Conservation (phyloP, 2,329 filamentous ascomycete species). For the Claviceps sp. region DNA sequence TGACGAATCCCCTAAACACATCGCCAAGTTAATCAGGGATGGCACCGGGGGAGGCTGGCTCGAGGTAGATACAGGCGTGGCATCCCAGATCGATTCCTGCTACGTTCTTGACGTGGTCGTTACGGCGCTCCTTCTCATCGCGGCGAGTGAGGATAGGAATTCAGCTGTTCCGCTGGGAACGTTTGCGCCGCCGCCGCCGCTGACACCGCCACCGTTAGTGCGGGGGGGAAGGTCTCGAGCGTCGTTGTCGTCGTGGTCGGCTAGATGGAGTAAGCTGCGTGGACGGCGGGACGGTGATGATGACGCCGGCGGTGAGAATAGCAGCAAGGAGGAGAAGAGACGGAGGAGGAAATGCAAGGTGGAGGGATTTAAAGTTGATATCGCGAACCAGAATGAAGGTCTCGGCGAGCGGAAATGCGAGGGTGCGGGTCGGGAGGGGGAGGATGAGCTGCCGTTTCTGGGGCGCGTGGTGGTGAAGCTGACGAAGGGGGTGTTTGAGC, state of each 20-base stretch:
- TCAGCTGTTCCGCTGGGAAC: conserved; percentile 28
- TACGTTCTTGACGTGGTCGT: conserved; percentile 51
- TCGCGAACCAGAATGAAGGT: conserved; percentile 47
- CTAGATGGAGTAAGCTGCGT: conserved; percentile 17
- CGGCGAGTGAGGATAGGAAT: conserved; percentile 41
- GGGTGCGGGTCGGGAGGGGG: conserved; percentile 18
- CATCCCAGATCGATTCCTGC: conserved; percentile 44
- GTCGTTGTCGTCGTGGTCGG: conserved; percentile 6
- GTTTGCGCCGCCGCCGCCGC: conserved; percentile 44
- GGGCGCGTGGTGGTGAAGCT: conserved; percentile 36
- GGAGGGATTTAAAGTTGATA: conserved; percentile 45
- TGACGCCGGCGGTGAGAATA: conserved; percentile 6
- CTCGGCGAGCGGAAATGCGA: conserved; percentile 22
- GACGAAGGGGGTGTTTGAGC: conserved; percentile 40
- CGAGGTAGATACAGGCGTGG: conserved; percentile 48
- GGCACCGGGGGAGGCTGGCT: conserved; percentile 45
- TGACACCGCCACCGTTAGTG: conserved; percentile 11
- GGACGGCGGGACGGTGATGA: conserved; percentile 12
- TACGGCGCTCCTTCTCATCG: conserved; percentile 45
- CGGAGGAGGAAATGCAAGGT: conserved; percentile 22
- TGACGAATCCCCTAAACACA: conserved; percentile 44
- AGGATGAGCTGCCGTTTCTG: conserved; percentile 36
- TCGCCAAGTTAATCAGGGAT: conserved; percentile 47
- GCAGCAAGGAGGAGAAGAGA: conserved; percentile 14
- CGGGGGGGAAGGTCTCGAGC: not conserved